Conservation (phyloP, 495 filamentous ascomycete genomes). For the Xylaria curta region DNA sequence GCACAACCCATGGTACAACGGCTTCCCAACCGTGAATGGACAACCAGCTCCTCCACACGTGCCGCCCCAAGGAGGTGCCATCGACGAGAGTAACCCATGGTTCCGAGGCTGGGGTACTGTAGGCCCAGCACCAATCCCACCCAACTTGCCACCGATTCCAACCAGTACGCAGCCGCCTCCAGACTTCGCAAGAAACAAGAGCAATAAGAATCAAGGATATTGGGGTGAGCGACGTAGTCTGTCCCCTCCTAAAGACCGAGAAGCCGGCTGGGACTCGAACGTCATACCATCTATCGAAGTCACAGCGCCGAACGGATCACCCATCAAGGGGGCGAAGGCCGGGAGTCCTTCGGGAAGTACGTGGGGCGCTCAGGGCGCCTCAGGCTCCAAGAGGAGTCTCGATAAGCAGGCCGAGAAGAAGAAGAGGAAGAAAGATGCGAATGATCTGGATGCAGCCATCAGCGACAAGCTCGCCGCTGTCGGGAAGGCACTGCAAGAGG, state of each 20-base stretch:
- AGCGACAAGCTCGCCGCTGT: neutral
- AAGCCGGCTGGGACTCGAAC: conserved; percentile 34
- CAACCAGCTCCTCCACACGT: conserved; percentile 26
- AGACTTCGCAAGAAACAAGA: conserved; percentile 9
- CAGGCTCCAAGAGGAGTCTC: conserved; percentile 1
- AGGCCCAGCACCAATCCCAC: conserved; percentile 22
- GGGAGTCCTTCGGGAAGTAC: conserved; percentile 1
- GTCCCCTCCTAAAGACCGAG: conserved; percentile 25
- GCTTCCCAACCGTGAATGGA: conserved; percentile 30
- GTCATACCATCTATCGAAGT: conserved; percentile 29
- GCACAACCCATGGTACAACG: conserved; percentile 37
- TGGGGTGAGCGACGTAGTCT: neutral
- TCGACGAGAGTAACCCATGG: conserved; percentile 22
- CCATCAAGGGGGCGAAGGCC: neutral
- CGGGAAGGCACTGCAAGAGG: conserved; percentile 1
- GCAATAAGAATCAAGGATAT: conserved; percentile 2
- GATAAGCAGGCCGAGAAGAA: conserved; percentile 28
- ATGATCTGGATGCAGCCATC: neutral
- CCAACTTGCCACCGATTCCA: conserved; percentile 9
- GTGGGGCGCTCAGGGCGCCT: conserved; percentile 22
- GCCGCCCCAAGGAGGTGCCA: neutral
- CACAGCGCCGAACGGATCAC: conserved; percentile 15
- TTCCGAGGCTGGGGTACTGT: conserved; percentile 35
- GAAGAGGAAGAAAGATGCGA: conserved; percentile 12
- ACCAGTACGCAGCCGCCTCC: conserved; percentile 10